These are phyloP conservation scores for Colletotrichum higginsianum DNA, from an alignment of 2,329 filamentous ascomycete species.

Conservation along the genomic window DNA sequence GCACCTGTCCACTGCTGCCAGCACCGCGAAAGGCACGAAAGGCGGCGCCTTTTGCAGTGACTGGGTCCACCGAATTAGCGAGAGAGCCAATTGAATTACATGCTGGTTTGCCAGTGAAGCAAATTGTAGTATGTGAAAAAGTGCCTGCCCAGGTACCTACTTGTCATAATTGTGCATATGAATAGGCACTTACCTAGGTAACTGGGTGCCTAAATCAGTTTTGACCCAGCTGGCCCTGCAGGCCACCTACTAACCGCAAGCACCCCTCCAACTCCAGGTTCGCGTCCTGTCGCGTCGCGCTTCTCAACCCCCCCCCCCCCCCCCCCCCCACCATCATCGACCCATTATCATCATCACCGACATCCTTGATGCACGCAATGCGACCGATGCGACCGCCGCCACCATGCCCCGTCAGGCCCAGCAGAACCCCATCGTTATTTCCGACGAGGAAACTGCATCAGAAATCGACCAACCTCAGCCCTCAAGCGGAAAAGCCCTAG, in stretches of 20 bases:
- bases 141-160: no score
- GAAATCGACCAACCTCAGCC: background rate
- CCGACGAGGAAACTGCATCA: constrained; percentile 27
- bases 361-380: background rate
- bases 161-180: no score
- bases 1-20: no score
- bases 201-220: background rate
- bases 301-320: constrained; percentile 9
- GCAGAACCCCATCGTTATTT: constrained; percentile 17
- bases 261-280: background rate
- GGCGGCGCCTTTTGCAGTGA: no score
- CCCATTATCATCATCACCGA: background rate
- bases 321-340: background rate
- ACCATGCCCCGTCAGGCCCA: constrained; percentile 22
- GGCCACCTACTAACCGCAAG: background rate
- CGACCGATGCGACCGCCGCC: background rate
- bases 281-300: constrained; percentile 25
- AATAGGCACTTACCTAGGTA: no score
- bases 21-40: no score
- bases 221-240: background rate
- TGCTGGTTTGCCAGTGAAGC: no score
- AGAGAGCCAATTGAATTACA: no score
- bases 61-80: no score
- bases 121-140: no score
- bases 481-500: constrained; percentile 30